Conservation (phyloP, 805 yeast genomes). For the Pichia exigua region DNA sequence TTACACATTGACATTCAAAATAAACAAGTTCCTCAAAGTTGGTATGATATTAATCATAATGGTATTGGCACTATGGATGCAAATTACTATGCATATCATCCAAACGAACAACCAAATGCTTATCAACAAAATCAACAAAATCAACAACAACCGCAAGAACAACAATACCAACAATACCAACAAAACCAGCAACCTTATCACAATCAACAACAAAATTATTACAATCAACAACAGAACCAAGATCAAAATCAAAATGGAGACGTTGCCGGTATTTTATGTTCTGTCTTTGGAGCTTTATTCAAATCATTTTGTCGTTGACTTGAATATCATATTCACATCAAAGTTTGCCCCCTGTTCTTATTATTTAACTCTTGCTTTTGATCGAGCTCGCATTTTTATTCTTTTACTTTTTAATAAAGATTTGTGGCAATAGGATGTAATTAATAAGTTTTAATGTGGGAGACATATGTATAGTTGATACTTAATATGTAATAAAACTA, state of each 20-base stretch:
- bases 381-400: too few relatives aligned
- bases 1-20: slow-evolving; percentile 56
- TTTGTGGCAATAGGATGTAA: too few relatives aligned
- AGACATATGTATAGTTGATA: too few relatives aligned
- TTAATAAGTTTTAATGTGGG: too few relatives aligned
- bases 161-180: slow-evolving; percentile 21
- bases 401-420: too few relatives aligned
- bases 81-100: slow-evolving; percentile 16
- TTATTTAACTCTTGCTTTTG: too few relatives aligned
- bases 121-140: slow-evolving; percentile 19
- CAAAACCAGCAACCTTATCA: slow-evolving; percentile 25
- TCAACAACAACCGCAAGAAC: slow-evolving; percentile 20
- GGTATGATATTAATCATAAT: slow-evolving; percentile 25
- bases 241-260: slow-evolving; percentile 19
- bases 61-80: slow-evolving; percentile 29
- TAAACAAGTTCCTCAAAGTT: slow-evolving; percentile 35
- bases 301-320: slow-evolving; percentile 1
- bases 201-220: slow-evolving; percentile 28
- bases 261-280: not conserved
- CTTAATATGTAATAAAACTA: too few relatives aligned
- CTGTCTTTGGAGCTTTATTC: not conserved
- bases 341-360: too few relatives aligned
- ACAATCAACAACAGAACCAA: slow-evolving; percentile 19
- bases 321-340: too few relatives aligned
- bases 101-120: slow-evolving; percentile 7